Percentiles rank a stretch among this genome's conserved stretches.
Conservation (phyloP, 1,284 basidiomycete species). For the Malassezia vespertilionis region DNA sequence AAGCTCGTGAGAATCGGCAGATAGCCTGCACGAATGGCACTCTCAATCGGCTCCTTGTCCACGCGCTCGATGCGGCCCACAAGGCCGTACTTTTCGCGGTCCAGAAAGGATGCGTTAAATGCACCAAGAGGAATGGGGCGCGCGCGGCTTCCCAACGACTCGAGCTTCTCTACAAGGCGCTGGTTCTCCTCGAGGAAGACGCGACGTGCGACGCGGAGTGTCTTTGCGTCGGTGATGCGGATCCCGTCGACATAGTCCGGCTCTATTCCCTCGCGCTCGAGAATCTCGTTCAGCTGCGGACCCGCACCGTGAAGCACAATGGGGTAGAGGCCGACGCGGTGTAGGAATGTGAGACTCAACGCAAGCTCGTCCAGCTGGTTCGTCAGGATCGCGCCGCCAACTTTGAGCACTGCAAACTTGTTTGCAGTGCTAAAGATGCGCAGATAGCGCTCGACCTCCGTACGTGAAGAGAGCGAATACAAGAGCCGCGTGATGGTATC, state of each 20-base stretch:
- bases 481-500: conserved; percentile 46
- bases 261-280: conserved; percentile 45
- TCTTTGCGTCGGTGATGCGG: conserved; percentile 46
- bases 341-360: conserved; percentile 45
- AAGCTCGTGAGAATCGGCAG: conserved; percentile 46
- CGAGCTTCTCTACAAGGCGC: conserved; percentile 45
- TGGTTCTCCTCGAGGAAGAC: conserved; percentile 47
- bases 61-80: conserved; percentile 46
- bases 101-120: conserved; percentile 43
- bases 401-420: conserved; percentile 48
- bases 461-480: conserved; percentile 46
- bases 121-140: conserved; percentile 46
- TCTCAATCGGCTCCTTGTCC: conserved; percentile 48
- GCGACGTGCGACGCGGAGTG: conserved; percentile 43
- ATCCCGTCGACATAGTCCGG: conserved; percentile 48
- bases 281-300: conserved; percentile 47
- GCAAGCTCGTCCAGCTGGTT: conserved; percentile 47
- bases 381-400: conserved; percentile 46
- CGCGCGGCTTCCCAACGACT: conserved; percentile 43
- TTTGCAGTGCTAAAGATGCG: conserved; percentile 46
- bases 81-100: conserved; percentile 48
- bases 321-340: conserved; percentile 46
- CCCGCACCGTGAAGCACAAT: conserved; percentile 47
- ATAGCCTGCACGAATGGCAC: conserved; percentile 46
- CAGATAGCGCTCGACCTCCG: conserved; percentile 47